Base-by-base conservation (phyloP, 2,329 filamentous ascomycete species). In the Colletotrichum sp. region DNA sequence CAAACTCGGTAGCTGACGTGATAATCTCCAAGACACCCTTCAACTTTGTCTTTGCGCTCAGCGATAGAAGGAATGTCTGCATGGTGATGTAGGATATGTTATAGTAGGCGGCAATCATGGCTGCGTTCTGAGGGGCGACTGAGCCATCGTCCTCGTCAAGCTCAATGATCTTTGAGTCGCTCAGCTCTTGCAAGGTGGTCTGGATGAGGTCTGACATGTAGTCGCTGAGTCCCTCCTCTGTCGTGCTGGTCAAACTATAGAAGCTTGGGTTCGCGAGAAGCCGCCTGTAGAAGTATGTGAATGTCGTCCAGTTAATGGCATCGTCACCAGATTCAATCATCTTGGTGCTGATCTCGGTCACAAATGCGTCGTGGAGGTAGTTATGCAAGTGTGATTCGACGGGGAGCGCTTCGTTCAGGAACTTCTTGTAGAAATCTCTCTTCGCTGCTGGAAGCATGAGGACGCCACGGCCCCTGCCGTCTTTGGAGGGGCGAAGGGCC, bases 31-130 rank as follows among this genome's bases (percentile, higher is more conserved):
- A 89, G 59, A 99, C 96, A 63, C 96, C 96, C 90, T 99, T 99
- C 79, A 99, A 92, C 88, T 98, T 99, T 6, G 96, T 99, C 80
- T 94, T 94, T 57, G 93, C 93, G 71, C 92, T 96, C 63, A 99
- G 90, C 16, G 97, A 99, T 72, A 99, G 89, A 68, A 99, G 89
- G 89, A 99, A 96, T 0, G 97, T 99, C 87, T 99, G 96, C 96
- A 99, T 99, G 4, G 97, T 99, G 84, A 98, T 95, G 87, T 98
- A 99, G 8, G 96, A 98, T 82, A 99, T 98, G 86, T 98, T 99
- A 90, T 99, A 99, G 89, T 99, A 99, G 2, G 97, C 96, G 12
- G 95, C 96, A 82, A 99, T 99, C 95, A 98, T 98, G 79, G 97
- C 97, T 4, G 96, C 95, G 84, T 99, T 99, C 81, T 98, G 92